Base-by-base conservation (phyloP, 176 grass and related monocot genomes). In the Poa pratensis region DNA sequence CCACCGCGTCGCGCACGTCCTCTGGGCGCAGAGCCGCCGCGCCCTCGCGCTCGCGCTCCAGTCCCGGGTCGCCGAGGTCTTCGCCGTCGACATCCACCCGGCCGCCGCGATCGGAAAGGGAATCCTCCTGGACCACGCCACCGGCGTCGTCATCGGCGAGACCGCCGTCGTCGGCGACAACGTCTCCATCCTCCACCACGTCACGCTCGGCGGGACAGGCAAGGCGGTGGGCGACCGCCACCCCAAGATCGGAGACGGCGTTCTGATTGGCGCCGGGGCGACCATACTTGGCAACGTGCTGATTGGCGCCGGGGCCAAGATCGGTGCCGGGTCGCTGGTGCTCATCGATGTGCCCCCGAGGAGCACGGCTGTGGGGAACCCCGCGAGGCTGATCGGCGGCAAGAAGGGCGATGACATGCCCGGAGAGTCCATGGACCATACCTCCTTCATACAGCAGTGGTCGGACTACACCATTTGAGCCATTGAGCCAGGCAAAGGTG, bases 141-240 rank as follows among this genome's bases (percentile, higher is more conserved):
- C 95, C 8, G 95, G 93, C 20, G 87, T 98, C 37, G 93, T 98
- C 71, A 87, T 98, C 63, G 95, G 95, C 35, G 95, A 98, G 88
- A 98, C 95, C 6, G 95, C 95, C 75, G 93, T 98, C 35, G 85
- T 98, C 18, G 95, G 95, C 20, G 90, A 95, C 89, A 98, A 95
- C 80, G 95, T 98, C 34, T 98, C 95, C 27, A 93, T 98, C 80
- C 95, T 98, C 51, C 95, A 98, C 83, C 95, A 98, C 80, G 95
- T 98, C 16, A 98, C 95, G 51, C 95, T 98, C 8, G 95, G 93
- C 5, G 95, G 95, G 27, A 98, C 95, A 0, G 95, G 95, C 20
- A 98, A 98, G 87, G 95, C 85, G 24, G 85, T 95, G 6, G 95
- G 95, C 9, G 95, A 95, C 87, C 87, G 95, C 20, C 95, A 98